These are phyloP conservation scores for Berberis thunbergii DNA, from an alignment of 164 flowering plant species.

Conservation along the genomic window DNA sequence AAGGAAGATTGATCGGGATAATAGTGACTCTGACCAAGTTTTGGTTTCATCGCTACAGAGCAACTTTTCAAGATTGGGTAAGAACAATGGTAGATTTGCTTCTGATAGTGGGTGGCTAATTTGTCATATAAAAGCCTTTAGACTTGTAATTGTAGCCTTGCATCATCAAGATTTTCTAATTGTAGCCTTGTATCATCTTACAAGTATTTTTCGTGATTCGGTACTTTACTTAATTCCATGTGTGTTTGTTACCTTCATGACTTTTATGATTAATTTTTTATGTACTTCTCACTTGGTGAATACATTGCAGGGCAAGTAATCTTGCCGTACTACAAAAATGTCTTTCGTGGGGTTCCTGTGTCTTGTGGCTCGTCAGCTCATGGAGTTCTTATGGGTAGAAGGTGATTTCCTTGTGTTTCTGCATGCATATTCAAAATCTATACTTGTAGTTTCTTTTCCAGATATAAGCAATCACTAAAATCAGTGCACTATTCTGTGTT, in stretches of 20 bases:
- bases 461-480: background rate
- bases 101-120: background rate
- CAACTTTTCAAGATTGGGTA: slow-evolving; percentile 52
- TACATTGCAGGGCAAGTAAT: slow-evolving; percentile 54
- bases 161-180: no score
- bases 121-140: no score
- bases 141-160: no score
- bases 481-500: background rate
- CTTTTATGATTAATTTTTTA: background rate
- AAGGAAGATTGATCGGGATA: slow-evolving; percentile 9
- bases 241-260: background rate
- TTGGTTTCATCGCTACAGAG: slow-evolving; percentile 53
- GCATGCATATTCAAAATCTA: background rate
- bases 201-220: background rate
- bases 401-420: slow-evolving; percentile 28
- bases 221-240: background rate
- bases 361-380: slow-evolving; percentile 36
- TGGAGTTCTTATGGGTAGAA: slow-evolving; percentile 67
- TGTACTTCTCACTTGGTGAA: slow-evolving; percentile 2
- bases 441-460: background rate
- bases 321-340: slow-evolving; percentile 46
- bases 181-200: background rate
- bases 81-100: slow-evolving; percentile 3
- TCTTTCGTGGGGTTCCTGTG: slow-evolving; percentile 39
- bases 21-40: slow-evolving; percentile 10